Evolutionary conservation across 768 basidiomycete species (phyloP).

Genomic region (Pisolithus albus): DNA sequence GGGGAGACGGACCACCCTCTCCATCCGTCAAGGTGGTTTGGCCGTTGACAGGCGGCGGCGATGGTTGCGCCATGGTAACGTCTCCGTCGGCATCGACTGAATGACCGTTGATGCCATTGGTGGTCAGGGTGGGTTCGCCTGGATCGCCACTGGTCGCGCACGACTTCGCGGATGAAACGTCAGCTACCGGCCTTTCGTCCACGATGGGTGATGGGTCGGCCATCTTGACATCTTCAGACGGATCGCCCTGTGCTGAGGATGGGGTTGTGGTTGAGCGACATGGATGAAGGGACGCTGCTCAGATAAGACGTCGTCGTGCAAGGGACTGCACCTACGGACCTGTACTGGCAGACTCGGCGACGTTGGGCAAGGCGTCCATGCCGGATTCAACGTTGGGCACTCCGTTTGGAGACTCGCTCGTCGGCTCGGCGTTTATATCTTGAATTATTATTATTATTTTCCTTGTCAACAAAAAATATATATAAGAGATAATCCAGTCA

Average conservation of each 20-base stretch:
- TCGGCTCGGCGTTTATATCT: conserved; percentile 24
- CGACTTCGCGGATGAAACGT: conserved; percentile 10
- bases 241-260: conserved; percentile 39
- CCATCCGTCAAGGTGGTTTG: conserved; percentile 7
- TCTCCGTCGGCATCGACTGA: conserved; percentile 23
- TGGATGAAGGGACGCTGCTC: conserved; percentile 37
- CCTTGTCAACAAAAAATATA: conserved; percentile 26
- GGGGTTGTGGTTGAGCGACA: conserved; percentile 41
- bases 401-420: conserved; percentile 54
- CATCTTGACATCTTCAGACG: conserved; percentile 53
- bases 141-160: conserved; percentile 3
- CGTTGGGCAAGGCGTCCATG: conserved; percentile 35
- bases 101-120: conserved; percentile 29
- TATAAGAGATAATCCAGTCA: conserved; percentile 23
- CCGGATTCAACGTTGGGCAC: conserved; percentile 41
- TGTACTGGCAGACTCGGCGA: conserved; percentile 19
- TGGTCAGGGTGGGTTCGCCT: conserved; percentile 13
- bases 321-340: conserved; percentile 32
- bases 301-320: conserved; percentile 23
- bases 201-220: conserved; percentile 24
- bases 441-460: conserved; percentile 32
- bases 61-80: conserved; percentile 22
- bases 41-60: conserved; percentile 19
- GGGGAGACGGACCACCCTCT: conserved; percentile 19
- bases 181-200: conserved; percentile 1